phyloP scores from a whole-genome alignment of 108 stramenopile genomes.

The Nannochloropsis gaditana region DNA sequence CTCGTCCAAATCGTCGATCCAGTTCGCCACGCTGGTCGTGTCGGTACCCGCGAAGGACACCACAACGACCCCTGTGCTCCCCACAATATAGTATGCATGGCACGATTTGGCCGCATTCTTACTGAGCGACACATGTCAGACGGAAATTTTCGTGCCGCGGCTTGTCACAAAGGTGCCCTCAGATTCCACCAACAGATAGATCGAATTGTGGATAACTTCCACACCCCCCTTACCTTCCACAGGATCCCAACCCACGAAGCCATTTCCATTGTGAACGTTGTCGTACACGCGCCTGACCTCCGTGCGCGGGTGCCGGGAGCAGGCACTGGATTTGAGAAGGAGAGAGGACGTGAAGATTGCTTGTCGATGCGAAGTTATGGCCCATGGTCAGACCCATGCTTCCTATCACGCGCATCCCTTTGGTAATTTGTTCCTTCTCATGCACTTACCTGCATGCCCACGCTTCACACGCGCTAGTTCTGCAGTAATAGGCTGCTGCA shows the following conservation, averaged over 20 bases:
- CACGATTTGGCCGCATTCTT: too few relatives aligned
- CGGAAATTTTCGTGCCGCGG: too few relatives aligned
- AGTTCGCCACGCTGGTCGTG: slow-evolving; percentile 24
- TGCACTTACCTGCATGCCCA: background rate
- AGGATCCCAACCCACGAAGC: background rate
- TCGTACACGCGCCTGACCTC: background rate
- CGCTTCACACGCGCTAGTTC: background rate
- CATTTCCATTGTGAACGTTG: background rate
- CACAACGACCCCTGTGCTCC: background rate
- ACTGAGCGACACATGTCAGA: too few relatives aligned
- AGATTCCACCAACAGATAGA: too few relatives aligned
- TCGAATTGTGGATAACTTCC: too few relatives aligned
- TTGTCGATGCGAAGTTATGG: background rate
- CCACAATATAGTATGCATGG: too few relatives aligned
- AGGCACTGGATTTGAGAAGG: background rate
- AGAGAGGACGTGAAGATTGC: background rate
- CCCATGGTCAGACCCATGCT: background rate
- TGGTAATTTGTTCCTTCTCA: background rate
- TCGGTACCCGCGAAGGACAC: slow-evolving; percentile 22
- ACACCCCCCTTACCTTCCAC: background rate
- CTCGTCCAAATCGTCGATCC: slow-evolving; percentile 34
- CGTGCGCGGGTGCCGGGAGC: background rate
- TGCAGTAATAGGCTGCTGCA: background rate
- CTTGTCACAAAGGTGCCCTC: too few relatives aligned
- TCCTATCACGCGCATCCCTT: background rate